Percentiles rank a stretch among this genome's conserved stretches.
These are phyloP conservation scores for Aspergillus candidus DNA, from an alignment of 2,329 filamentous ascomycete species.

Conservation along the genomic window DNA sequence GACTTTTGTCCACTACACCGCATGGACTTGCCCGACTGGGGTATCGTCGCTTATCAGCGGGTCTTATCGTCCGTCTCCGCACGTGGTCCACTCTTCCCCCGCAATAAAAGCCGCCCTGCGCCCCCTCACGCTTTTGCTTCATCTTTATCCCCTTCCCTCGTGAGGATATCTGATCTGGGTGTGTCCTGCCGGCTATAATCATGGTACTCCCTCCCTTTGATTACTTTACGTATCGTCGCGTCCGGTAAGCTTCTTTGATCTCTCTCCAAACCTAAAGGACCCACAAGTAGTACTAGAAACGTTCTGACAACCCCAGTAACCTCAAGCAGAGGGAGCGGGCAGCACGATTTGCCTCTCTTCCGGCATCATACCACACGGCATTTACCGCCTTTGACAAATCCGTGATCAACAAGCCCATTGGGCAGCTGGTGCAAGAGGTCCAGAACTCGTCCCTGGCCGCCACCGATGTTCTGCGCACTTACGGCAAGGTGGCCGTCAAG, in stretches of 20 bases:
- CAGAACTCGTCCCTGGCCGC: constrained; percentile 62
- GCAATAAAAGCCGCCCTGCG: constrained; percentile 16
- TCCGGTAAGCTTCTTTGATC: constrained; percentile 52
- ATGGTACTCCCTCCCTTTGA: constrained; percentile 52
- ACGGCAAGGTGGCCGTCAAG: constrained; percentile 77
- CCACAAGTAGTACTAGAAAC: too few species aligned
- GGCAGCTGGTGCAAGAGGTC: constrained; percentile 70
- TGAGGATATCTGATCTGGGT: background rate
- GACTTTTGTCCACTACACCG: constrained; percentile 8
- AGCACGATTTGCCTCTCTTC: constrained; percentile 62
- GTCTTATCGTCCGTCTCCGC: constrained; percentile 18
- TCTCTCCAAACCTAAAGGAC: too few species aligned
- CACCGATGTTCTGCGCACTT: constrained; percentile 70
- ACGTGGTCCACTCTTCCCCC: constrained; percentile 10
- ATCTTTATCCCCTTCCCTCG: constrained; percentile 2
- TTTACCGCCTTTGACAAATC: constrained; percentile 60
- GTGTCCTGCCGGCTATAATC: background rate
- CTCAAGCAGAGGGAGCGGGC: constrained; percentile 73
- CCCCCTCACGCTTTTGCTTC: background rate
- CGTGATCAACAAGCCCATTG: constrained; percentile 67
- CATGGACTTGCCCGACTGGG: constrained; percentile 17
- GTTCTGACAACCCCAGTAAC: constrained; percentile 47
- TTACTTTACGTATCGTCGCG: constrained; percentile 64
- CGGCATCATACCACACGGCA: constrained; percentile 57
- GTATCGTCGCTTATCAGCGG: constrained; percentile 17